Conservation (phyloP, 2,329 filamentous ascomycete species). For the Drechslerella coelobrocha region DNA sequence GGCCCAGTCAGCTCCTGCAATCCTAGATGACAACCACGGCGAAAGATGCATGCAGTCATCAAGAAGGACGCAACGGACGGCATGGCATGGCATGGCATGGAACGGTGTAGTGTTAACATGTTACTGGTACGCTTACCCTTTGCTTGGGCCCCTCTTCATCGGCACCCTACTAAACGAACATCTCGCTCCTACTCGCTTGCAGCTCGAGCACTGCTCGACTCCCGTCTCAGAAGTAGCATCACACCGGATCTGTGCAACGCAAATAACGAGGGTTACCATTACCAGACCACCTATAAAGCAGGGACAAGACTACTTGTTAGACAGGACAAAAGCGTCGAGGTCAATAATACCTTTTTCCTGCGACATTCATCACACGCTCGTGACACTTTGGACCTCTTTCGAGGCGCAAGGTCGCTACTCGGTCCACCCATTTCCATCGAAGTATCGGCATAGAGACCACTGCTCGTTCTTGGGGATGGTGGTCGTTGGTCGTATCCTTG, state of each 20-base stretch:
- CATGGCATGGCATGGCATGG: conserved; percentile 5
- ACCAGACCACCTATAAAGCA: conserved; percentile 50
- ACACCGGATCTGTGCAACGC: conserved; percentile 71
- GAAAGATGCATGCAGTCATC: conserved; percentile 17
- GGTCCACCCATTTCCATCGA: conserved; percentile 62
- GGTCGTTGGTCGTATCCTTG: conserved; percentile 56
- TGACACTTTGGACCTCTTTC: conserved; percentile 85
- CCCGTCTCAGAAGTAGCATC: conserved; percentile 78
- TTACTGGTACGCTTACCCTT: conserved; percentile 67
- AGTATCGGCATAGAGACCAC: conserved; percentile 59
- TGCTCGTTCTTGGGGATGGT: conserved; percentile 56
- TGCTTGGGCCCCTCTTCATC: conserved; percentile 86
- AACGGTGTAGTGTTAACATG: conserved; percentile 18
- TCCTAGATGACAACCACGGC: conserved; percentile 22
- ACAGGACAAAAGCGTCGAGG: conserved; percentile 50
- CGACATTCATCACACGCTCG: conserved; percentile 88
- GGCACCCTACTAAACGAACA: conserved; percentile 88
- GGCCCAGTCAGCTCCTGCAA: conserved; percentile 31
- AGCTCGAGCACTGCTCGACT: conserved; percentile 79
- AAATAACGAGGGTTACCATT: conserved; percentile 49
- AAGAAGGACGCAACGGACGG: background rate
- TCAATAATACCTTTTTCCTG: conserved; percentile 71
- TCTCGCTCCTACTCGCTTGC: conserved; percentile 74
- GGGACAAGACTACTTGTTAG: conserved; percentile 48
- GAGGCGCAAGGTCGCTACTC: conserved; percentile 69